Base-by-base conservation (phyloP, 2,329 filamentous ascomycete genomes). In the Trichoderma simmonsii region DNA sequence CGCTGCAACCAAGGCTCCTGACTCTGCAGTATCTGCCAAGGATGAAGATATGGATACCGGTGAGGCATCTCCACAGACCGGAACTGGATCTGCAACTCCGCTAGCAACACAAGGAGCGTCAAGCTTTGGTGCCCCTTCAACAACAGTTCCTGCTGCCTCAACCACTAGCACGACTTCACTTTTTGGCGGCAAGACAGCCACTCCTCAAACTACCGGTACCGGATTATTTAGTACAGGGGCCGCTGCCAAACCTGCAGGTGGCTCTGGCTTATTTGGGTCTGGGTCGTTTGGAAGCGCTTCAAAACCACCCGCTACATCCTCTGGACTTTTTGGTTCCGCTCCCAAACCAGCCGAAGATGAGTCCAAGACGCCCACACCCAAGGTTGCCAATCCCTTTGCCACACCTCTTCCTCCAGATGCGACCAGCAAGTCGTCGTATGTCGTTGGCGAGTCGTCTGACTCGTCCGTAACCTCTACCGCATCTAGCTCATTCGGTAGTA, bases 401-500 rank as follows among this genome's bases (percentile, higher is more conserved):
- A 79, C 77, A 26, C 87, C 87, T 71, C 79, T 89, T 5, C 87
- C 88, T 39, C 87, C 87, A 26, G 87, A 89, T 73, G 80, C 86
- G 71, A 88, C 83, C 69, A 89, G 86, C 83, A 88, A 86, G 81
- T 79, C 81, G 72, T 78, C 81, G 65, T 88, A 84, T 76, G 80
- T 83, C 64, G 75, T 87, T 51, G 86, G 84, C 62, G 85, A 87
- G 72, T 86, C 86, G 21, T 85, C 85, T 43, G 86, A 86, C 57
- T 87, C 86, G 73, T 88, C 86, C 61, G 81, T 83, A 73, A 79
- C 81, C 67, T 85, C 85, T 70, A 80, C 77, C 75, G 75, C 73
- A 21, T 60, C 76, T 2, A 77, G 76, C 21, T 77, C 79, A 71
- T 79, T 80, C 75, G 78, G 73, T 70, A 72, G 75, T 61, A 75